Conservation (phyloP, 495 filamentous ascomycete genomes). For the Xylaria acuta region DNA sequence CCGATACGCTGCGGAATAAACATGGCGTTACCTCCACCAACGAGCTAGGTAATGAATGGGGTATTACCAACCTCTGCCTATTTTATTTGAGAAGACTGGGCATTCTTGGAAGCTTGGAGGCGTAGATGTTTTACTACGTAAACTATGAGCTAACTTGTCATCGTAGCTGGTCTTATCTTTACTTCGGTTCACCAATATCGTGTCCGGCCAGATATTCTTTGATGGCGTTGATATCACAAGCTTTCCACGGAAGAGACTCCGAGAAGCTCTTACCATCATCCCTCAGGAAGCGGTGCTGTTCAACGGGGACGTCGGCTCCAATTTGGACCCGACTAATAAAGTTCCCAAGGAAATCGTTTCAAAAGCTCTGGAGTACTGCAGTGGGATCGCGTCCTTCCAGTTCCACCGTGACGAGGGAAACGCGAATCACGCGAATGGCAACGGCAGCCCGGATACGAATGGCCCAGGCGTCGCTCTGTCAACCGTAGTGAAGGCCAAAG, state of each 20-base stretch:
- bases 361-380: slow-evolving; percentile 52
- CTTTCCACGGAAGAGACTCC: slow-evolving; percentile 56
- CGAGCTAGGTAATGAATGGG: not conserved
- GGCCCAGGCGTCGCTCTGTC: slow-evolving; percentile 43
- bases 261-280: slow-evolving; percentile 60
- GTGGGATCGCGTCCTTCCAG: slow-evolving; percentile 53
- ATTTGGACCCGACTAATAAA: slow-evolving; percentile 57
- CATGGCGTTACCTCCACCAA: not conserved
- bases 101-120: not conserved
- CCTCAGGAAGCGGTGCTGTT: slow-evolving; percentile 65
- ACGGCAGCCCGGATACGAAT: slow-evolving; percentile 35
- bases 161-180: slow-evolving; percentile 56
- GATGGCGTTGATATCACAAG: slow-evolving; percentile 59
- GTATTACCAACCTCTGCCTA: not conserved
- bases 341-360: slow-evolving; percentile 48
- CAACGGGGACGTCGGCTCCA: slow-evolving; percentile 55
- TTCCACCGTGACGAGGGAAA: slow-evolving; percentile 40
- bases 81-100: not conserved
- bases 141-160: slow-evolving; percentile 28
- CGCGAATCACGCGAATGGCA: slow-evolving; percentile 32
- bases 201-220: slow-evolving; percentile 56
- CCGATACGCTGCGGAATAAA: not conserved
- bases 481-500: slow-evolving; percentile 55
- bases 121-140: not conserved
- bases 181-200: slow-evolving; percentile 61